These are phyloP conservation scores for sorghum (Sorghum bicolor) DNA, from an alignment of 176 grass and related monocot genomes.

Conservation along the genomic window Sorghum_bicolor_NCBIv3 NC_012870.2:9619001-9619500, in stretches of 20 bases:
- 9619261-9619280: slow-evolving; percentile 37
- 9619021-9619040: slow-evolving; percentile 3
- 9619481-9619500: slow-evolving; percentile 23
- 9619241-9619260: slow-evolving; percentile 34
- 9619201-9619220: slow-evolving; percentile 28
- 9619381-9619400: slow-evolving; percentile 22
- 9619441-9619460: slow-evolving; percentile 54
- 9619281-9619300: slow-evolving; percentile 4
- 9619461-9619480: slow-evolving; percentile 62
- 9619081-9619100: slow-evolving; percentile 44
- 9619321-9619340: slow-evolving; percentile 30
- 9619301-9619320: neutral
- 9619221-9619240: slow-evolving; percentile 28
- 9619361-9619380: slow-evolving; percentile 26
- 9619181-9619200: slow-evolving; percentile 31
- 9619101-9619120: slow-evolving; percentile 17
- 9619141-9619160: slow-evolving; percentile 38
- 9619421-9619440: slow-evolving; percentile 41
- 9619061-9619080: slow-evolving; percentile 17
- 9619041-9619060: slow-evolving; percentile 62
- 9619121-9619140: slow-evolving; percentile 32
- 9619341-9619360: slow-evolving; percentile 24
- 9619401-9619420: slow-evolving; percentile 23
- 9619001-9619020: slow-evolving; percentile 25
- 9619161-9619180: slow-evolving; percentile 38